Evolutionary conservation across 192 early-diverging fungal genomes (phyloP), one percentile per base, ranked within the genome.

Genomic region (Coemansia sp.): DNA sequence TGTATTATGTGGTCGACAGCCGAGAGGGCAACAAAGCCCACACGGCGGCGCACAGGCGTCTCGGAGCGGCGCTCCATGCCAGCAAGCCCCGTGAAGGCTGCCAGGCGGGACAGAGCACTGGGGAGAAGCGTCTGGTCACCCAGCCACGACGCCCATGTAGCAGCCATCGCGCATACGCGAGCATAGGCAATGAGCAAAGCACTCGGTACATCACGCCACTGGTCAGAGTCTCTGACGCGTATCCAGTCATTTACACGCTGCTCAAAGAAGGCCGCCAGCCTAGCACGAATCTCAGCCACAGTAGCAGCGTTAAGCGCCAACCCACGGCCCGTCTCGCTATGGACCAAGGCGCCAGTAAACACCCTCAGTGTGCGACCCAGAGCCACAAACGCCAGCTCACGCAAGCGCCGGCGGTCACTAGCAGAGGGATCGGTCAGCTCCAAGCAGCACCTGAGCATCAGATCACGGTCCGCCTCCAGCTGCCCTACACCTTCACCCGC

Each of bases 1-100:
- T 82, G 79, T 43, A 77, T 66, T 28, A 82, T 66, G 35, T 76
- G 75, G 68, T 82, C 79, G 33, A 74, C 73, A 0, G 79, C 75
- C 21, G 79, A 74, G 0, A 82, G 75, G 9, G 75, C 61, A 1
- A 82, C 79, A 65, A 82, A 82, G 0, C 79, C 79, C 6, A 69
- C 63, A 47, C 20, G 74, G 18, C 28, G 61, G 60, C 13, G 59
- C 55, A 23, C 37, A 38, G 26, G 16, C 45, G 14, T 35, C 8
- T 9, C 56, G 11, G 41, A 18, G 13, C 39, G 61, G 37, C 59
- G 65, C 68, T 79, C 69, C 13, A 59, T 43, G 10, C 57, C 31
- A 55, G 71, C 73, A 13, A 68, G 59, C 0, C 78, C 78, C 0
- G 72, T 70, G 20, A 65, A 41, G 0, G 61, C 68, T 0, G 75